Evolutionary conservation across 208 protist genomes (phyloP).

Genomic region (Leishmania guyanensis): DNA sequence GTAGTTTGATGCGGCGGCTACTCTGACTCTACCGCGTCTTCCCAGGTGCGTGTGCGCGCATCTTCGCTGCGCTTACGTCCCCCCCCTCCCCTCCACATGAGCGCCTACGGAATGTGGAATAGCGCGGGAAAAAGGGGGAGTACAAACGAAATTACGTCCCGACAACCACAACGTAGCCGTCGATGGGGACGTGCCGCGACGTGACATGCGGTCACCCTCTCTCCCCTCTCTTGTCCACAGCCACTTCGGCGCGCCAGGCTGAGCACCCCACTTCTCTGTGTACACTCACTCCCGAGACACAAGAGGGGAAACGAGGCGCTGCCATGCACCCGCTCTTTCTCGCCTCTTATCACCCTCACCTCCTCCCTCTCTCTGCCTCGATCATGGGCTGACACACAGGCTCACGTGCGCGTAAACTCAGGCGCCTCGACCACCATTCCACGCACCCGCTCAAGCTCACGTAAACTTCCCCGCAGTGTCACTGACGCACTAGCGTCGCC

Average conservation of each 20-base stretch:
- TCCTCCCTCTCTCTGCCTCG: neutral
- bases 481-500: neutral
- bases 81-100: neutral
- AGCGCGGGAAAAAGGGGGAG: neutral
- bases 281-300: neutral
- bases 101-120: neutral
- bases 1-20: neutral
- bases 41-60: neutral
- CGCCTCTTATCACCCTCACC: neutral
- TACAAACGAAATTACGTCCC: neutral
- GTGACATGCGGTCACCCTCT: neutral
- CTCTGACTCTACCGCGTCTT: neutral
- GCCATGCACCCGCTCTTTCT: neutral
- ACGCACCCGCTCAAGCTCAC: neutral
- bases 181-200: neutral
- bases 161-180: neutral
- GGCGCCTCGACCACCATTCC: neutral
- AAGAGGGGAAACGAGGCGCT: neutral
- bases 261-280: neutral
- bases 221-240: neutral
- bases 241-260: neutral
- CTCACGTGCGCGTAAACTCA: neutral
- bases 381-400: neutral
- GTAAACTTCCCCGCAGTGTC: neutral
- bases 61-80: neutral